Evolutionary conservation across 768 basidiomycete species (phyloP).

Genomic region (Tremella fuciformis): DNA sequence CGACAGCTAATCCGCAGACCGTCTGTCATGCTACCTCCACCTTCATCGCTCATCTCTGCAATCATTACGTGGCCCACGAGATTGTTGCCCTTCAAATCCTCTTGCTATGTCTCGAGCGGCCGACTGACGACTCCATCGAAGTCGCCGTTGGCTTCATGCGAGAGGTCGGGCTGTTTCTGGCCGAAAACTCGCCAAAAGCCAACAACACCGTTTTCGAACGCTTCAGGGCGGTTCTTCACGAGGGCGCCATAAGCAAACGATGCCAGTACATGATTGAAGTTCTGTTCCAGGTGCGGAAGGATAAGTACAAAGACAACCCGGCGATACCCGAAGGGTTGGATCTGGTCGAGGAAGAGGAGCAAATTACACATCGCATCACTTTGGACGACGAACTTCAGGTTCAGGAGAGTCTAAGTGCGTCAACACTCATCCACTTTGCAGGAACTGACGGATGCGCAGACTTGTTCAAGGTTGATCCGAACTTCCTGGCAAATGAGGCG

Average conservation of each 20-base stretch:
- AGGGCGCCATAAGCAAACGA: slow-evolving; percentile 88
- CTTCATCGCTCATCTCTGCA: slow-evolving; percentile 84
- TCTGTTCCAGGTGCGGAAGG: slow-evolving; percentile 96
- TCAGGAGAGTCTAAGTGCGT: slow-evolving; percentile 86
- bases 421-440: slow-evolving; percentile 11
- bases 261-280: slow-evolving; percentile 99
- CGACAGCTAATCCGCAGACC: slow-evolving; percentile 58
- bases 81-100: slow-evolving; percentile 93
- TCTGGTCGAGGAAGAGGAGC: slow-evolving; percentile 95
- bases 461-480: slow-evolving; percentile 89
- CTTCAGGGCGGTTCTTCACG: slow-evolving; percentile 93
- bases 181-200: slow-evolving; percentile 90
- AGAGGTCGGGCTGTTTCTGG: slow-evolving; percentile 91
- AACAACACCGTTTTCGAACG: slow-evolving; percentile 93
- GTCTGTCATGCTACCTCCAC: slow-evolving; percentile 91
- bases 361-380: slow-evolving; percentile 89
- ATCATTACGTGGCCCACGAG: slow-evolving; percentile 89
- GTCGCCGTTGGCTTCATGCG: slow-evolving; percentile 97
- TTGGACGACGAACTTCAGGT: slow-evolving; percentile 91
- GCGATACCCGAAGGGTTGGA: slow-evolving; percentile 90
- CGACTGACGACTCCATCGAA: slow-evolving; percentile 96
- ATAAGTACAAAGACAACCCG: slow-evolving; percentile 99
- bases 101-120: slow-evolving; percentile 87
- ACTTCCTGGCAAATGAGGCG: slow-evolving; percentile 85
- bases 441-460: slow-evolving; percentile 57